Conservation (phyloP, 176 grass and related monocot species). For the Tuctoria greenei region DNA sequence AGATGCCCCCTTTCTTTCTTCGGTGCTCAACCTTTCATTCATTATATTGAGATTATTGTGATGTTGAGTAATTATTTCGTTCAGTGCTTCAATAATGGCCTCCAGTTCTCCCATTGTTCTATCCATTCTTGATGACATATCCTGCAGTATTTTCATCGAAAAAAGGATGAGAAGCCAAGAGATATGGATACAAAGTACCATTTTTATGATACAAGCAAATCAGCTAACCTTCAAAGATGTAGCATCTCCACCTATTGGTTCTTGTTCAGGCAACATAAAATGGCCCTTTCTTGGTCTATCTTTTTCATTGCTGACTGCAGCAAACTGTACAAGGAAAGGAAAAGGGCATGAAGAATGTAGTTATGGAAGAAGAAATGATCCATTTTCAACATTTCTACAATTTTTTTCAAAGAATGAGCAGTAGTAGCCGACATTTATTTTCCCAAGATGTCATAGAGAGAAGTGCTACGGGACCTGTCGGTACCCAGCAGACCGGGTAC, state of each 20-base stretch:
- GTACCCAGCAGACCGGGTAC: too few species aligned
- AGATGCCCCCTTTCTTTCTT: constrained; percentile 65
- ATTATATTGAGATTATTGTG: constrained; percentile 47
- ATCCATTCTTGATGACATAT: constrained; percentile 68
- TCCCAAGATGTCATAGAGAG: not conserved
- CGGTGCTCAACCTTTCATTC: constrained; percentile 68
- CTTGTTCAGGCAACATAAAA: constrained; percentile 44
- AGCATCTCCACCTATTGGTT: constrained; percentile 43
- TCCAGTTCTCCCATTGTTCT: constrained; percentile 56
- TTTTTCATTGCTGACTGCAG: constrained; percentile 69
- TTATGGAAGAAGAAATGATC: too few species aligned
- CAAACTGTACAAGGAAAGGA: constrained; percentile 56
- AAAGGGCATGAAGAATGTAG: constrained; percentile 20
- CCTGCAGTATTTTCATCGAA: constrained; percentile 34
- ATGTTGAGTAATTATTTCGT: constrained; percentile 52
- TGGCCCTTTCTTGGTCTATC: constrained; percentile 55
- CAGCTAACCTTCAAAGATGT: constrained; percentile 51
- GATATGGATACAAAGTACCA: constrained; percentile 8
- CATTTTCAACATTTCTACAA: constrained; percentile 17
- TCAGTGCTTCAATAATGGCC: constrained; percentile 52
- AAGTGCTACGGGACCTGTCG: not conserved
- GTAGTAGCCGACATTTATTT: not conserved
- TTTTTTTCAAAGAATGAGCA: constrained; percentile 20
- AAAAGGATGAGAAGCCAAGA: constrained; percentile 5
- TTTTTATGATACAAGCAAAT: constrained; percentile 22